A percentile compares a stretch with the other conserved stretches of the same genome.
phyloP scores from a whole-genome alignment of 1,284 basidiomycete genomes.

The Melampsora americana region DNA sequence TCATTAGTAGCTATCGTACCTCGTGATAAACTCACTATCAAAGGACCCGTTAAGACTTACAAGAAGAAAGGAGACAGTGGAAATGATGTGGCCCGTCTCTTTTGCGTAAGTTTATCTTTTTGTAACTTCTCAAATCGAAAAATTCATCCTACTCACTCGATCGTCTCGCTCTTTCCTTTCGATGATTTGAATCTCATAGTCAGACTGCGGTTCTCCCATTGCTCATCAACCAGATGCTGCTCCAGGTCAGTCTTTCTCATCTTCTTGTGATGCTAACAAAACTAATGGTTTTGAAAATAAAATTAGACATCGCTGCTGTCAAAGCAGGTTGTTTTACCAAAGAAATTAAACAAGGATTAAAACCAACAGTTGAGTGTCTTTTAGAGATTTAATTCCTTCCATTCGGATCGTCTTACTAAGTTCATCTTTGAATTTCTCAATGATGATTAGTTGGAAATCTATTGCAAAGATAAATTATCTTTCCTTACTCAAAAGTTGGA shows the following conservation, averaged over 20 bases:
- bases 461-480: background rate
- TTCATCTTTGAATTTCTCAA: background rate
- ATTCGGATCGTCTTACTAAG: background rate
- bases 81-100: background rate
- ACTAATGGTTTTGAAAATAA: too few relatives aligned
- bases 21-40: background rate
- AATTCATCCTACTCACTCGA: too few relatives aligned
- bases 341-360: slow-evolving; percentile 1
- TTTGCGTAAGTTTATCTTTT: background rate
- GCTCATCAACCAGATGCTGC: slow-evolving; percentile 2
- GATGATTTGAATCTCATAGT: background rate
- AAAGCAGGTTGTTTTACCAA: background rate
- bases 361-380: background rate
- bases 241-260: background rate
- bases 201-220: slow-evolving; percentile 5
- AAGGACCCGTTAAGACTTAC: background rate
- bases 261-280: background rate
- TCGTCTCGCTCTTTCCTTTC: background rate
- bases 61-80: slow-evolving; percentile 1
- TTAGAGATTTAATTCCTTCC: background rate
- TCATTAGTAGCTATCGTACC: background rate
- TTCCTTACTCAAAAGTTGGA: slow-evolving; percentile 4
- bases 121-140: too few relatives aligned
- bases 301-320: background rate
- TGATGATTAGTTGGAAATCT: background rate